A percentile compares a stretch with the other conserved stretches of the same genome.
Conservation (phyloP, 306 rosid species). For the Pyrus betulifolia region DNA sequence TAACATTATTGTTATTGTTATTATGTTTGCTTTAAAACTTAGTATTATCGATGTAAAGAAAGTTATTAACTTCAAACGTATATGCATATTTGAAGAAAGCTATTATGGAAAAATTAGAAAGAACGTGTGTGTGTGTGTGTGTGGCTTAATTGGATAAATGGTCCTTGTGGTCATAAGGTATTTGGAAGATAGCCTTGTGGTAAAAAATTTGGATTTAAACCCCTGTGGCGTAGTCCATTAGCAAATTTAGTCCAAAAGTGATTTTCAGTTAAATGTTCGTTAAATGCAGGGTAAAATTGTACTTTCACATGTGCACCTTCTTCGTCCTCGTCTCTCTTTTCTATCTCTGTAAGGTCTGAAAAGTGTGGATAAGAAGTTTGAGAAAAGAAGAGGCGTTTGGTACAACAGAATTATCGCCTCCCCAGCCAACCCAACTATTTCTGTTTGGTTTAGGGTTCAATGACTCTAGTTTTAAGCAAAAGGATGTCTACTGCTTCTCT, state of each 20-base stretch:
- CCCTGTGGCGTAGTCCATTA: too few species aligned
- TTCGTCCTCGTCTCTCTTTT: too few species aligned
- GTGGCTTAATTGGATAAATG: neutral
- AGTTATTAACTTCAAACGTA: neutral
- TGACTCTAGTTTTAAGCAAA: slow-evolving; percentile 84
- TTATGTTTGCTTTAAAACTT: neutral
- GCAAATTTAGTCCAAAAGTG: too few species aligned
- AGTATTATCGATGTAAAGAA: neutral
- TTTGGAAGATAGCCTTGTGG: too few species aligned
- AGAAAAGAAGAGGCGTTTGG: neutral
- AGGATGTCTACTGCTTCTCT: slow-evolving; percentile 51
- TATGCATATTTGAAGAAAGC: neutral
- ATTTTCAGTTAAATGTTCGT: too few species aligned
- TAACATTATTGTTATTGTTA: neutral
- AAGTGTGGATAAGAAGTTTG: too few species aligned
- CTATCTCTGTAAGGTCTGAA: too few species aligned
- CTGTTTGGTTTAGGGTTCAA: slow-evolving; percentile 14
- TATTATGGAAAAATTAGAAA: neutral
- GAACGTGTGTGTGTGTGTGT: neutral
- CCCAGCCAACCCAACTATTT: neutral
- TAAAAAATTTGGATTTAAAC: too few species aligned
- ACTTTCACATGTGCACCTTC: too few species aligned
- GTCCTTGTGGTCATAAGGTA: too few species aligned
- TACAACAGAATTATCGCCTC: neutral
- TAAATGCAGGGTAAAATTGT: too few species aligned